Evolutionary conservation across 163 green algal species (phyloP), one percentile per base, ranked within the genome.

Genomic region (Coccomyxa subellipsoidea): DNA sequence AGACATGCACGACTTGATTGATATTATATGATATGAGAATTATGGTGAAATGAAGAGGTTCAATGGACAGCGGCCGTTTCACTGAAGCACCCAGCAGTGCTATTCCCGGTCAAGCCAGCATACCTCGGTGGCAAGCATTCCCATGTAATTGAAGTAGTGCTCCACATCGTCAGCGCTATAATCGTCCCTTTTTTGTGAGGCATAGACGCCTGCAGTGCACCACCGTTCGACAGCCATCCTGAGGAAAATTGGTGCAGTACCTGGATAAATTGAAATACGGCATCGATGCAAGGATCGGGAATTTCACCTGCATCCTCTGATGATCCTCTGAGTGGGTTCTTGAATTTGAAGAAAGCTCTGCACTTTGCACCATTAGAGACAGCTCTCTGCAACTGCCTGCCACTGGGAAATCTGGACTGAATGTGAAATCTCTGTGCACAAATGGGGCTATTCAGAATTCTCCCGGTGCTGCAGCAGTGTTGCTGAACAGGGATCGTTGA

Each of bases 121-220:
- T 39, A 86, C 87, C 87, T 96, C 92, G 18, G 85, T 89, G 5
- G 94, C 94, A n/a, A 98, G 88, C 87, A 96, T 95, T 73, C 94
- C 94, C 91, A 96, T 98, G 90, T 98, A 98, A 86, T 97, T 97
- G 84, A 98, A 98, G 86, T 98, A 98, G 54, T 95, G 82, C 87
- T 95, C 92, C 9, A 95, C 91, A 39, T 96, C 93, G 38, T 93
- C 90, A n/a, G 83, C 82, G 6, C 80, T 86, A 84, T 92, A 95
- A 32, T 92, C 89, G 4, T 92, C 85, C n/a, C 88, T 77, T 4
- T 35, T 54, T 77, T 90, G 86, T 72, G 82, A 86, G 76, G 86
- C 87, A 71, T 90, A 91, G 59, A 92, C 90, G 29, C 86, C 88
- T 76, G 90, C 88, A 81, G 76, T 10, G 15, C 31, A 80, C n/a